phyloP scores from a whole-genome alignment of 805 yeast genomes.

The Metschnikowia baotianmanensis region DNA sequence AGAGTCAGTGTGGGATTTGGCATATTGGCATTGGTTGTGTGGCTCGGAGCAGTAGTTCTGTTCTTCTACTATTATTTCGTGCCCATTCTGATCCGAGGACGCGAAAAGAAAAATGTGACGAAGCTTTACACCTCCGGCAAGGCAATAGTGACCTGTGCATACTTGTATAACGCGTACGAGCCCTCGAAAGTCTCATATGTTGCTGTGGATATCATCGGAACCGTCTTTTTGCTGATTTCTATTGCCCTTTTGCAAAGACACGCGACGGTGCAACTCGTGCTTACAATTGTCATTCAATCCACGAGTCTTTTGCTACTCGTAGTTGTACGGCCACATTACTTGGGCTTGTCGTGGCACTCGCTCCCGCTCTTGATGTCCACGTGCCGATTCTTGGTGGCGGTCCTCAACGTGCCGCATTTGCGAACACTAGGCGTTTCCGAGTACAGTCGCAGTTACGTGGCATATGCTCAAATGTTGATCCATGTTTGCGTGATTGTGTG shows the following conservation, averaged over 20 bases:
- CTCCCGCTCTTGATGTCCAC: conserved; percentile 34
- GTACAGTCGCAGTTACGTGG: conserved; percentile 38
- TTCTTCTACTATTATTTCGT: conserved; percentile 16
- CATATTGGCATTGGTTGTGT: conserved; percentile 24
- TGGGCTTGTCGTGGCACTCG: conserved; percentile 27
- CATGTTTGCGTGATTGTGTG: conserved; percentile 37
- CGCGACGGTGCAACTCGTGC: conserved; percentile 45
- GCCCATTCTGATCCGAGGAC: conserved; percentile 18
- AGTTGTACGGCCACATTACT: conserved; percentile 27
- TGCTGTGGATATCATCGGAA: conserved; percentile 32
- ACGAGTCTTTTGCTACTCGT: conserved; percentile 24
- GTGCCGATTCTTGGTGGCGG: conserved; percentile 38
- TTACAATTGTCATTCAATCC: conserved; percentile 37
- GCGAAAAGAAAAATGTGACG: conserved; percentile 21
- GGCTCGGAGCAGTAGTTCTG: conserved; percentile 12
- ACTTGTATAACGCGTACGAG: conserved; percentile 41
- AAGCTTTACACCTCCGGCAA: conserved; percentile 48
- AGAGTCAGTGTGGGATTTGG: conserved; percentile 31
- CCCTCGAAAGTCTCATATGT: conserved; percentile 42
- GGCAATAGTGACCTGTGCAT: conserved; percentile 47
- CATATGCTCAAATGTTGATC: conserved; percentile 41
- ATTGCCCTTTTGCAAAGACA: conserved; percentile 44
- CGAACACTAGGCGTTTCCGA: conserved; percentile 35
- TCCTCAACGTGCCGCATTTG: conserved; percentile 45
- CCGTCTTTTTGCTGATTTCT: conserved; percentile 33